A percentile compares a stretch with the other conserved stretches of the same genome.
phyloP scores from a whole-genome alignment of 2,329 filamentous ascomycete genomes.

The Xylariales sp. region DNA sequence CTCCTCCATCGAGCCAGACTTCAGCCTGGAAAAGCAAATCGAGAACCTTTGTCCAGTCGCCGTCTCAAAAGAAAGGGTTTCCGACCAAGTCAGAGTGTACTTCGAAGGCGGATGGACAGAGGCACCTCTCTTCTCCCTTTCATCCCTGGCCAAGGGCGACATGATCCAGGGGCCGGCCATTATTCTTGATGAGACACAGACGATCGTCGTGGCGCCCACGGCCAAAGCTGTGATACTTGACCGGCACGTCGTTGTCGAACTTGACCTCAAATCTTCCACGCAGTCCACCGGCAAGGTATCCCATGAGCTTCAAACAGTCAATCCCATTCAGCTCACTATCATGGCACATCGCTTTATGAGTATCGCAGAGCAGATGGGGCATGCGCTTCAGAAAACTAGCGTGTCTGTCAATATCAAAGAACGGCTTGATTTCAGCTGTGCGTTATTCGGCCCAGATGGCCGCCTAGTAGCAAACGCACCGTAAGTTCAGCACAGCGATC shows the following conservation, averaged over 20 bases:
- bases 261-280: conserved; percentile 44
- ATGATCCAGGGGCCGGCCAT: conserved; percentile 35
- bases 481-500: too few species aligned
- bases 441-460: conserved; percentile 69
- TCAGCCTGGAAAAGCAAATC: neutral
- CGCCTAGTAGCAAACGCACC: conserved; percentile 71
- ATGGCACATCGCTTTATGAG: conserved; percentile 81
- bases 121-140: conserved; percentile 24
- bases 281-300: conserved; percentile 45
- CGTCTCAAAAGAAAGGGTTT: neutral
- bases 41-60: neutral
- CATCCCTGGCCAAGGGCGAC: conserved; percentile 15
- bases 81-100: conserved; percentile 8
- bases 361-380: conserved; percentile 79
- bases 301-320: conserved; percentile 40
- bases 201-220: conserved; percentile 60
- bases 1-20: neutral
- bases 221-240: conserved; percentile 26
- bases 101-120: conserved; percentile 10
- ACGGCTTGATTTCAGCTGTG: conserved; percentile 75
- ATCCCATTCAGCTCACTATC: conserved; percentile 70
- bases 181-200: conserved; percentile 68
- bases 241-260: conserved; percentile 33
- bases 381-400: conserved; percentile 72
- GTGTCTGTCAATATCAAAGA: conserved; percentile 79